Evolutionary conservation across 78 protist species (phyloP).

Genomic region (Pigoraptor vietnamica): DNA sequence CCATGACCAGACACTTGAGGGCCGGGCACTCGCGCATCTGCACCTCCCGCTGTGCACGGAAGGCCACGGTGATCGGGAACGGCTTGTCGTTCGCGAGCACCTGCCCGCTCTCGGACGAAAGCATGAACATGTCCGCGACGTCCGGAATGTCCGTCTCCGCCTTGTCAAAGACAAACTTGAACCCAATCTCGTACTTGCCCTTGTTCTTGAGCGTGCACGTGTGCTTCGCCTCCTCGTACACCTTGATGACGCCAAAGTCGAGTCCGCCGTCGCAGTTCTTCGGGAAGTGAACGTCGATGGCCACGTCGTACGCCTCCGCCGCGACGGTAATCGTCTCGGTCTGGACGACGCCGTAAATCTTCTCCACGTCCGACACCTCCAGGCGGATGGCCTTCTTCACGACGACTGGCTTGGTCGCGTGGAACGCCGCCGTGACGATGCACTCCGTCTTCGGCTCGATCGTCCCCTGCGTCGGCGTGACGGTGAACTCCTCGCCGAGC

Average conservation of each 20-base stretch:
- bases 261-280: not conserved
- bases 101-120: not conserved
- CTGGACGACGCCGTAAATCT: not conserved
- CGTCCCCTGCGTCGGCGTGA: not conserved
- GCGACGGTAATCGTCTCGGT: not conserved
- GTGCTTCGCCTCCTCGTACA: not conserved
- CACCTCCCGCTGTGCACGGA: not conserved
- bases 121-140: not conserved
- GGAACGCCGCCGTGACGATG: not conserved
- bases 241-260: not conserved
- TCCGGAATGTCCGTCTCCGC: not conserved
- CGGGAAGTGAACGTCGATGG: not conserved
- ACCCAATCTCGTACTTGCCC: not conserved
- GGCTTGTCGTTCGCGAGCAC: not conserved
- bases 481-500: not conserved
- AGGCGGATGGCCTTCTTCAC: not conserved
- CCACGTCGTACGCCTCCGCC: conserved; percentile 9
- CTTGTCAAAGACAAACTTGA: not conserved
- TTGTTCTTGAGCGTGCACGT: not conserved
- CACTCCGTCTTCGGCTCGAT: not conserved
- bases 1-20: not conserved
- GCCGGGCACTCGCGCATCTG: not conserved
- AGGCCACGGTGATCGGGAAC: not conserved
- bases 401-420: not conserved
- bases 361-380: not conserved